Evolutionary conservation across 2,329 filamentous ascomycete genomes (phyloP).

Genomic region (Chaetomium olivaceum): DNA sequence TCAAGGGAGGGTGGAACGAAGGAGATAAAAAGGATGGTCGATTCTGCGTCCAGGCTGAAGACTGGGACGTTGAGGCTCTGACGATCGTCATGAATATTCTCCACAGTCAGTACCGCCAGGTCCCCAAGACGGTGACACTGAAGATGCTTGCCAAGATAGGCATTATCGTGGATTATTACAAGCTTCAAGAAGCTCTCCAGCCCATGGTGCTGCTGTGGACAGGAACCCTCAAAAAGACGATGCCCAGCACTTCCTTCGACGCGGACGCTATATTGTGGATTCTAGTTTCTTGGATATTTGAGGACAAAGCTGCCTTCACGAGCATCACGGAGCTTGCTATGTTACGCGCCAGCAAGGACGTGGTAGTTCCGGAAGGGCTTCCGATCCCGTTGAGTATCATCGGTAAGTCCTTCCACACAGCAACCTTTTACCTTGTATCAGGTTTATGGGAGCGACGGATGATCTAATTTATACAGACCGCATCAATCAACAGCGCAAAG

Average conservation of each 20-base stretch:
- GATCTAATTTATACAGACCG: neutral
- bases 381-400: neutral
- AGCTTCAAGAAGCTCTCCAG: neutral
- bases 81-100: neutral
- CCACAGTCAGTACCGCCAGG: neutral
- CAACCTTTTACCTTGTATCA: neutral
- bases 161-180: neutral
- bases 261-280: neutral
- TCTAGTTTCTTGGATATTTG: neutral
- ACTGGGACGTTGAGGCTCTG: neutral
- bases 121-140: neutral
- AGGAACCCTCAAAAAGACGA: neutral
- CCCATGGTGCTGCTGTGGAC: neutral
- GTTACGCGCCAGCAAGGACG: neutral
- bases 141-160: neutral
- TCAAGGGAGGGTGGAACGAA: neutral
- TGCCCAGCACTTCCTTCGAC: neutral
- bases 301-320: neutral
- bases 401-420: neutral
- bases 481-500: neutral
- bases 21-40: neutral
- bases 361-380: neutral
- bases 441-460: neutral
- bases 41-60: neutral
- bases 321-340: neutral